Conservation (phyloP, 306 rosid species). For the Fragaria iinumae region DNA sequence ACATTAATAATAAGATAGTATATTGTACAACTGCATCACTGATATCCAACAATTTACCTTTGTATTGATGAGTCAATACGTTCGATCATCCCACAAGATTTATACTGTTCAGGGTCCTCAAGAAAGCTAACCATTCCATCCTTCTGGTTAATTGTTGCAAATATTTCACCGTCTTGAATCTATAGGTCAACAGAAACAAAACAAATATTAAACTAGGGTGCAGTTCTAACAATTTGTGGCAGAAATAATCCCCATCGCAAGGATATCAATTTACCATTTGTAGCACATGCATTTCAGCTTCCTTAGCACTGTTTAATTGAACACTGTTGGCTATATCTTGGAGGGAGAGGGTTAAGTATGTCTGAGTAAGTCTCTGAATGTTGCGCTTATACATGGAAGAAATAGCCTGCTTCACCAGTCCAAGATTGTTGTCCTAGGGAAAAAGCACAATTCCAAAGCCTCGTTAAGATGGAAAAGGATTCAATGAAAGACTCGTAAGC, state of each 20-base stretch:
- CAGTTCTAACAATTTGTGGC: neutral
- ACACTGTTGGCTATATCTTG: conserved; percentile 83
- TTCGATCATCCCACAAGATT: conserved; percentile 73
- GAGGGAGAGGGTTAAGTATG: conserved; percentile 85
- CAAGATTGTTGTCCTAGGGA: conserved; percentile 77
- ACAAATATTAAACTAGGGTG: conserved; percentile 7
- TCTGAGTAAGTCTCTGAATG: conserved; percentile 85
- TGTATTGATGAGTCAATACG: conserved; percentile 68
- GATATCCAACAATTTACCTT: conserved; percentile 40
- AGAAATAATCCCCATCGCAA: neutral
- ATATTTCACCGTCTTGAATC: conserved; percentile 87
- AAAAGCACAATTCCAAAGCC: neutral
- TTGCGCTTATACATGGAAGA: conserved; percentile 74
- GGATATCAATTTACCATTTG: conserved; percentile 60
- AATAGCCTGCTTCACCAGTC: conserved; percentile 73
- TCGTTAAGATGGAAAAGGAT: conserved; percentile 1
- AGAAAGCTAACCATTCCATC: conserved; percentile 95
- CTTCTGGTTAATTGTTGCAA: conserved; percentile 75
- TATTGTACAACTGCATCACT: neutral
- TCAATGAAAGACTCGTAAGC: neutral
- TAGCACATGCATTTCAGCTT: conserved; percentile 90
- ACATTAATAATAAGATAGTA: neutral
- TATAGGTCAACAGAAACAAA: conserved; percentile 24
- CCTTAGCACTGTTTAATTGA: conserved; percentile 67
- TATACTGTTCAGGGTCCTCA: conserved; percentile 86